Evolutionary conservation across 495 filamentous ascomycete species (phyloP).

Genomic region (Pyrenopolyporus hunteri): DNA sequence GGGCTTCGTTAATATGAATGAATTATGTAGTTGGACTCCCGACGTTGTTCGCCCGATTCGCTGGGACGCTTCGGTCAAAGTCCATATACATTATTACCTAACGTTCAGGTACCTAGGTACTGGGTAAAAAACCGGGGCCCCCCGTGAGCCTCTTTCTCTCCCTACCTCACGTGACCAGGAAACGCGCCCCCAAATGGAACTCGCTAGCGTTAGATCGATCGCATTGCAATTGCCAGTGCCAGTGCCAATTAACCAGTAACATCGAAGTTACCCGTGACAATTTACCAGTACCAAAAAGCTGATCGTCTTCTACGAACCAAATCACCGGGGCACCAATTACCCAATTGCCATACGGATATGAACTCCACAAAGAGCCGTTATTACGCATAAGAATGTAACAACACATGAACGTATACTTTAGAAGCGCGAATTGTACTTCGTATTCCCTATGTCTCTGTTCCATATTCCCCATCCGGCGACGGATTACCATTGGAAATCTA

Average conservation of each 20-base stretch:
- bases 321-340: background rate
- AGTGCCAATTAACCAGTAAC: background rate
- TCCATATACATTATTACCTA: background rate
- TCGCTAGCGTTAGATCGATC: background rate
- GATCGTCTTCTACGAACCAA: background rate
- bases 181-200: too few species aligned
- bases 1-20: constrained; percentile 5
- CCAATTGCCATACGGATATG: background rate
- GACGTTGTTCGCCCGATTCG: constrained; percentile 13
- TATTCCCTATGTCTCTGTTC: constrained; percentile 37
- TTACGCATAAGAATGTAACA: constrained; percentile 9
- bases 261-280: background rate
- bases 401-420: background rate
- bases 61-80: background rate
- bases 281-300: background rate
- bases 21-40: constrained; percentile 8
- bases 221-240: background rate
- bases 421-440: constrained; percentile 34
- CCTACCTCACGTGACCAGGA: background rate
- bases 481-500: constrained; percentile 46
- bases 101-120: too few species aligned
- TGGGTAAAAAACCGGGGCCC: too few species aligned
- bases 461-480: constrained; percentile 44
- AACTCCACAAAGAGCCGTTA: background rate
- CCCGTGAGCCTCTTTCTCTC: too few species aligned